A percentile compares a stretch with the other conserved stretches of the same genome.
Evolutionary conservation across 768 basidiomycete species (phyloP).

Genomic region (Amanita muscaria): DNA sequence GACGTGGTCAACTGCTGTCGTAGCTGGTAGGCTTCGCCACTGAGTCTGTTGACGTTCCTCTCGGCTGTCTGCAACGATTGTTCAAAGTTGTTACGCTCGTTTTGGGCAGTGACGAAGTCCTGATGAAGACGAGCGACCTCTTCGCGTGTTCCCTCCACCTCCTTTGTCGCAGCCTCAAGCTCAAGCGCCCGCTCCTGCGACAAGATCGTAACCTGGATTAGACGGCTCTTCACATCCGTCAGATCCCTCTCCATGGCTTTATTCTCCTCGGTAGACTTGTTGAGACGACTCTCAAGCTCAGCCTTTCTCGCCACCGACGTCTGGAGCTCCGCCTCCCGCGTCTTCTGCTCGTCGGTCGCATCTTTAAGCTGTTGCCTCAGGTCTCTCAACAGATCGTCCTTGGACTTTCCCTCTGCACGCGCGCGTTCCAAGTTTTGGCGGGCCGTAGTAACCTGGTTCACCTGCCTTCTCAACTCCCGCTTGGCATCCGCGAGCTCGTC

Average conservation of each 20-base stretch:
- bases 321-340: slow-evolving; percentile 2
- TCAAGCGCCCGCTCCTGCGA: slow-evolving; percentile 4
- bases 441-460: slow-evolving; percentile 11
- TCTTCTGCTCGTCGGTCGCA: not conserved
- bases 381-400: slow-evolving; percentile 13
- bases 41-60: not conserved
- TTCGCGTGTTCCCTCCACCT: slow-evolving; percentile 6
- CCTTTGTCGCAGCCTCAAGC: not conserved
- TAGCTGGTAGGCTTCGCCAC: not conserved
- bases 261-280: not conserved
- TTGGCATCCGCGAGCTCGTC: slow-evolving; percentile 2
- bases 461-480: slow-evolving; percentile 6
- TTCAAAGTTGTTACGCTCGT: not conserved
- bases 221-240: slow-evolving; percentile 3
- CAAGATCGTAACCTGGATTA: slow-evolving; percentile 4
- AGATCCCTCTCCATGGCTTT: not conserved
- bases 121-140: slow-evolving; percentile 5
- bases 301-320: not conserved
- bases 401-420: slow-evolving; percentile 9
- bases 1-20: not conserved
- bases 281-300: slow-evolving; percentile 5
- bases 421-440: slow-evolving; percentile 12
- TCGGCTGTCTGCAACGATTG: slow-evolving; percentile 4
- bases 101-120: not conserved
- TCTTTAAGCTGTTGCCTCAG: slow-evolving; percentile 2